A percentile compares a stretch with the other conserved stretches of the same genome.
These are phyloP conservation scores for Kodamaea kaohsiungensis DNA, from an alignment of 805 yeast genomes.

Conservation along the genomic window DNA sequence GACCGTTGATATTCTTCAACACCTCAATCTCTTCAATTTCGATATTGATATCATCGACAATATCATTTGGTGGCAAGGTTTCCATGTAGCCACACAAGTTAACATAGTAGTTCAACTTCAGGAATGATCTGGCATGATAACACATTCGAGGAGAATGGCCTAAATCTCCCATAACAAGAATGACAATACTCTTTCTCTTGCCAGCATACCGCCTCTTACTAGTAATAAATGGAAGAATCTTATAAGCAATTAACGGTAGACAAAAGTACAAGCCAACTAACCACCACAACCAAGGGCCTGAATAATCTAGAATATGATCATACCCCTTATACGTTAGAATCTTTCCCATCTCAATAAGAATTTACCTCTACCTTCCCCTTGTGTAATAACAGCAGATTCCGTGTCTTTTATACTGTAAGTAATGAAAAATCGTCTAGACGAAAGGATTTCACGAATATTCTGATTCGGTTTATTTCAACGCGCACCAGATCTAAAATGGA, in stretches of 20 bases:
- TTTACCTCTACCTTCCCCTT: neutral
- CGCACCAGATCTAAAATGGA: neutral
- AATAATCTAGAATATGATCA: constrained; percentile 13
- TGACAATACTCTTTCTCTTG: constrained; percentile 55
- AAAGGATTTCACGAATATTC: constrained; percentile 1
- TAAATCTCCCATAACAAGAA: constrained; percentile 87
- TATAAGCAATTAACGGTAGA: constrained; percentile 46
- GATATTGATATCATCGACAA: constrained; percentile 51
- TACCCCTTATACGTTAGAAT: constrained; percentile 11
- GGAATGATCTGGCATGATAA: constrained; percentile 82
- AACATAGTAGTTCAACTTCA: constrained; percentile 69
- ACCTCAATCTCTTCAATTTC: constrained; percentile 50
- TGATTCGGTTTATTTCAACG: neutral
- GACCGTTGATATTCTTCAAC: constrained; percentile 33
- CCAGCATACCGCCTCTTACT: constrained; percentile 22
- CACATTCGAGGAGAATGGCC: constrained; percentile 96
- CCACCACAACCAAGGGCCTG: constrained; percentile 33
- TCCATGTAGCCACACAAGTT: constrained; percentile 83
- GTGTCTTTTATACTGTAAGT: neutral
- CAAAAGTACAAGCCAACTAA: constrained; percentile 47
- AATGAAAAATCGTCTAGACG: constrained; percentile 2
- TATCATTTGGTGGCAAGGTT: constrained; percentile 50
- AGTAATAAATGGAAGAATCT: constrained; percentile 37
- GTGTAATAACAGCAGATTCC: neutral
- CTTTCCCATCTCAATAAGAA: neutral